Base-by-base conservation (phyloP, 2,329 filamentous ascomycete species). In the Fusarium drepaniforme region DNA sequence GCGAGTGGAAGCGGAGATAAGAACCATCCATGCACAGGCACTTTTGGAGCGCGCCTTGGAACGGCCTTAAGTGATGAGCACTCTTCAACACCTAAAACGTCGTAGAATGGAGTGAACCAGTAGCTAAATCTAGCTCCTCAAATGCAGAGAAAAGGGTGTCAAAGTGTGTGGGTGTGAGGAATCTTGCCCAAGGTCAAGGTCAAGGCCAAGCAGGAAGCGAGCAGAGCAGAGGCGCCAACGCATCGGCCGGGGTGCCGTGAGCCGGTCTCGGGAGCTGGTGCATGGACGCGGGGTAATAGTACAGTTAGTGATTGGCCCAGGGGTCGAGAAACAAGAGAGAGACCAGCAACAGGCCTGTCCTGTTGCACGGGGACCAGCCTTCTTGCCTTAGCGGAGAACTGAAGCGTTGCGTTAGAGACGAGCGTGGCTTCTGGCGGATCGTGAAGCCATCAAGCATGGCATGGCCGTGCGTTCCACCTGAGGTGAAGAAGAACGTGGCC, bases 231-330 rank as follows among this genome's bases (percentile, higher is more conserved):
- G 51, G 57, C 74, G 74, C 73, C 70, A 78, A 66, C 70, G 72
- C 67, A 64, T 62, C 73, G 71, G 75, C 72, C 77, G 74, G 65
- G 68, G 66, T 78, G 77, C 77, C 77, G 77, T 63, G 72, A 70
- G 74, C 77, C 74, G 75, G 77, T 74, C 70, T 76, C 70, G 75
- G 72, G 70, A 79, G 76, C 77, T 76, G 79, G 75, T 79, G 74
- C 64, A 66, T 11, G 13, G 67, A 75, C 75, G 77, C 77, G 77
- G 77, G 77, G 77, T 78, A 79, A 68, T 60, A 73, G 62, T 58
- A 21, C 38, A 8, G 33, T 13, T 25, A 30, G 21, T 77, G 72
- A 79, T 79, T 79, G 75, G 77, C 30, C 46, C 4, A 33, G 49
- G 18, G 11, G 49, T 21, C 18, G 7, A 16, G 33, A 28, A 42